Evolutionary conservation across 495 filamentous ascomycete genomes (phyloP), one percentile per base, ranked within the genome.

Genomic region (Hypoxylon fuscum): DNA sequence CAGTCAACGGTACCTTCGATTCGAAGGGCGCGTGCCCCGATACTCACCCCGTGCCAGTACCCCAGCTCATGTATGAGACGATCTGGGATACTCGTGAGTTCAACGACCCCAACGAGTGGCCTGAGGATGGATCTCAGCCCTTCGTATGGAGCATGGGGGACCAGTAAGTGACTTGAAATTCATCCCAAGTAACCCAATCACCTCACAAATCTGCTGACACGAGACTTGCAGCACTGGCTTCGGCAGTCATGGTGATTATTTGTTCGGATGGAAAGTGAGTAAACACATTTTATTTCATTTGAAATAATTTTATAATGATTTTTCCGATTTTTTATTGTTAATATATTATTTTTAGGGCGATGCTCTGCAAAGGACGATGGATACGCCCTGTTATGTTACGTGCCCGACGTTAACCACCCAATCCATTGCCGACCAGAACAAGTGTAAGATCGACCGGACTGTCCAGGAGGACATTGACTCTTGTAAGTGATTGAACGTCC

Each of bases 81-180:
- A 51, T 71, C 2, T 73, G 65, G 69, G 71, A 74, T 32, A 75
- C 69, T 1, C 59, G 61, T 8, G 11, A 43, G 45, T 74, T 74
- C 68, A 73, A 77, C 61, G 65, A 74, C 62, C 59, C 55, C 9
- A 68, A 55, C 11, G 45, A 69, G 15, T 78, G 77, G 76, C 77
- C 76, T 7, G 66, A 72, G 44, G 75, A 77, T 45, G 73, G 73
- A 58, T 68, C 67, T 41, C 72, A 77, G 50, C 75, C 76, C 0
- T 80, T 80, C 54, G 68, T 77, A 2, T 74, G 75, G 71, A 71
- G 66, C 37, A 73, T 75, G 58, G 75, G 73, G 35, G 68, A 78
- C 52, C 51, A 63, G 68, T 71, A 52, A 54, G 68, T 50, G 5
- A 9, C 17, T 6, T 7, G 17, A 12, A 35, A n/a, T 25, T 5